Evolutionary conservation across 495 filamentous ascomycete species (phyloP), one percentile per base, ranked within the genome.

Genomic region (Rostrohypoxylon terebratum): DNA sequence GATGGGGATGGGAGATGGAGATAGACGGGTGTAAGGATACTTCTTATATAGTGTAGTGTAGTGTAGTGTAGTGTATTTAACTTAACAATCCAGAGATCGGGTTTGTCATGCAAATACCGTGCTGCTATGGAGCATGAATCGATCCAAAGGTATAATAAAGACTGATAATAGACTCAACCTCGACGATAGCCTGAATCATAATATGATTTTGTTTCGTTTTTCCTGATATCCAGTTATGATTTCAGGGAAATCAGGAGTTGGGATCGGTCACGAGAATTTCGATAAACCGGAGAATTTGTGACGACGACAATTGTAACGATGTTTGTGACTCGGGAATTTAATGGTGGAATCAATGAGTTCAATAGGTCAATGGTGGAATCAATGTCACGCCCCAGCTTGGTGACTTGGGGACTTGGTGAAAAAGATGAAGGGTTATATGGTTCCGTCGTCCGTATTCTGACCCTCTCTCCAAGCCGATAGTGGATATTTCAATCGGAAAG

Each of bases 211-310:
- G 38, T 33, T 16, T 14, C 16, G 28, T 50, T 47, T n/a, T 28
- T 28, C 51, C 28, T 21, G 45, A 67, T 54, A 20, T 20, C 44
- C 23, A 28, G 6, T 4, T 28, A 28, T 4, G 3, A 28, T 28
- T 53, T 36, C 8, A 38, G 16, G 10, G 42, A 61, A 61, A 42
- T 63, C 38, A 28, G 48, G 67, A 40, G 51, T 48, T 58, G 16
- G 23, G 48, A 55, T 50, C 44, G 23, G 45, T 44, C 54, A 68
- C 31, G 48, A 53, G 21, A 10, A 31, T 14, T n/a, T 36, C 68
- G 68, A 53, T 62, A 61, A 48, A 40, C 66, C 66, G 71, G 71
- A 58, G 57, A 69, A 53, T 74, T 74, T 63, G 60, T 59, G 58
- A 69, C 42, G 55, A 66, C 31, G 55, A 66, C 25, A 31, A 34